phyloP scores from a whole-genome alignment of 2,329 filamentous ascomycete genomes.

The Ophiosphaerella narmari region DNA sequence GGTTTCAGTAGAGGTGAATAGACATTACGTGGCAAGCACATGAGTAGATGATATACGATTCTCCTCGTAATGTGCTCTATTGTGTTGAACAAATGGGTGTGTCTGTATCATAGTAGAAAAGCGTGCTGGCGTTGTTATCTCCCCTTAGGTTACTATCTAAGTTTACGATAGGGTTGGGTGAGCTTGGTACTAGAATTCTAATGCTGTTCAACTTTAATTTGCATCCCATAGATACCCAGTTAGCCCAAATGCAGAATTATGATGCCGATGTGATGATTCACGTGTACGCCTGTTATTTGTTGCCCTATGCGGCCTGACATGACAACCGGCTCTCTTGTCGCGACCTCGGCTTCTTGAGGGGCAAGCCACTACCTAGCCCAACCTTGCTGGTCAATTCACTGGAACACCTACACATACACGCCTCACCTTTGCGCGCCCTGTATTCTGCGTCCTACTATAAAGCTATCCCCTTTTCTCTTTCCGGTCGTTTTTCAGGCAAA shows the following conservation, averaged over 20 bases:
- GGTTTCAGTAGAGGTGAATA: neutral
- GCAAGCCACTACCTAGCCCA: slow-evolving; percentile 14
- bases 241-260: no score
- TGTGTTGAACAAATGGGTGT: slow-evolving; percentile 28
- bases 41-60: neutral
- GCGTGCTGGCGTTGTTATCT: slow-evolving; percentile 31
- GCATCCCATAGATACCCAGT: no score
- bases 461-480: neutral
- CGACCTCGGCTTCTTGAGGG: slow-evolving; percentile 24
- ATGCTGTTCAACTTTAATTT: slow-evolving; percentile 4
- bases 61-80: slow-evolving; percentile 6
- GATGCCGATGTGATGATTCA: neutral
- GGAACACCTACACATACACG: neutral
- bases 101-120: slow-evolving; percentile 39
- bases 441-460: slow-evolving; percentile 1
- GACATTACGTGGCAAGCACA: no score
- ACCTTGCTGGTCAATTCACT: slow-evolving; percentile 29
- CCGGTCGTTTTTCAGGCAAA: neutral
- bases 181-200: slow-evolving; percentile 10
- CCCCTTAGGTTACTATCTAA: slow-evolving; percentile 24
- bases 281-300: neutral
- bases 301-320: slow-evolving; percentile 3
- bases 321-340: slow-evolving; percentile 4
- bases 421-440: neutral
- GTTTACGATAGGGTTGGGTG: slow-evolving; percentile 9